Conservation (phyloP, 2,329 filamentous ascomycete species). For the Escovopsis sp. region DNA sequence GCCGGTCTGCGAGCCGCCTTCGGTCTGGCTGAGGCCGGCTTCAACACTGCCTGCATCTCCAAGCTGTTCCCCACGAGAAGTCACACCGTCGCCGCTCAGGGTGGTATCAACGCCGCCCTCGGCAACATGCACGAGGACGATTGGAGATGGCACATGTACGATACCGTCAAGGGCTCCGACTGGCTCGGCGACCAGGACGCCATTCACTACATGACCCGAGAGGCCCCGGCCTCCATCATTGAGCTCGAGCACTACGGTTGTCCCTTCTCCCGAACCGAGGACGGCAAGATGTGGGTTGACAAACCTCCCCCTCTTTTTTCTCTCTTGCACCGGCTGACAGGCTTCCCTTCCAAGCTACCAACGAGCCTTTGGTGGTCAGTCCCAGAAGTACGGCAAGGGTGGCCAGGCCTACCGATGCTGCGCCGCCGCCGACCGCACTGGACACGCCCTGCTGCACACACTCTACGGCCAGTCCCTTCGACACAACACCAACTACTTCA, state of each 20-base stretch:
- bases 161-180: conserved; percentile 94
- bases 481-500: conserved; percentile 99
- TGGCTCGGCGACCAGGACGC: conserved; percentile 96
- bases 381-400: conserved; percentile 87
- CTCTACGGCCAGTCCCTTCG: conserved; percentile 93
- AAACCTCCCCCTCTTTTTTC: background rate
- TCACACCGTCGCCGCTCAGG: conserved; percentile 71
- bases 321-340: conserved; percentile 6
- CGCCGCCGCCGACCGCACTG: conserved; percentile 90
- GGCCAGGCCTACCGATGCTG: conserved; percentile 97
- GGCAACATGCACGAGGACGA: conserved; percentile 97
- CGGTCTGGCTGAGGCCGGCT: conserved; percentile 74
- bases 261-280: conserved; percentile 90
- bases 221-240: conserved; percentile 80
- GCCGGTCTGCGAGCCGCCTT: conserved; percentile 71
- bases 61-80: conserved; percentile 79
- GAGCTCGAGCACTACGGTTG: conserved; percentile 97
- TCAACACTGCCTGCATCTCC: conserved; percentile 78
- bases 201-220: conserved; percentile 96
- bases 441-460: conserved; percentile 93
- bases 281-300: conserved; percentile 68
- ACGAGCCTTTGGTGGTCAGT: conserved; percentile 96
- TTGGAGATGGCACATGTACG: conserved; percentile 99
- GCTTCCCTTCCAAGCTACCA: conserved; percentile 53
- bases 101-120: conserved; percentile 76